phyloP scores from a whole-genome alignment of 345 rosid species.

The Erysimum cheiranthoides region DNA sequence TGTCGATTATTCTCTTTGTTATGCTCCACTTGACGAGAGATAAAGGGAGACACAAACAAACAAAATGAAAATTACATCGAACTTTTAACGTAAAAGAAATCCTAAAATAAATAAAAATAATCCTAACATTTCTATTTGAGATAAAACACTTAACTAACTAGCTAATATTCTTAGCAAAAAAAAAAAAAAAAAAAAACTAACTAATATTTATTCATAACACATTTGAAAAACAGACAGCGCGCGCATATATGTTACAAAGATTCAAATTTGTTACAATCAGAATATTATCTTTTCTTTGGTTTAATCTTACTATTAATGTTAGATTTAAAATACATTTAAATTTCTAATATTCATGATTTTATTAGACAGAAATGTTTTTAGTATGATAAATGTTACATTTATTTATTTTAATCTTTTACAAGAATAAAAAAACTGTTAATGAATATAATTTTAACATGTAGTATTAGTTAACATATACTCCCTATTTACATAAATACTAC shows the following conservation, averaged over 20 bases:
- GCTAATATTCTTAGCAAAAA: too few relatives aligned
- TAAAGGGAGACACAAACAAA: conserved; percentile 13
- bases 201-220: background rate
- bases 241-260: background rate
- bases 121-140: background rate
- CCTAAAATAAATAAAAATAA: background rate
- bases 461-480: too few relatives aligned
- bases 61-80: conserved; percentile 9
- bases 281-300: too few relatives aligned
- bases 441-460: too few relatives aligned
- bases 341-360: background rate
- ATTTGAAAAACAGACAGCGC: background rate
- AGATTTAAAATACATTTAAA: background rate
- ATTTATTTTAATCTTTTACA: too few relatives aligned
- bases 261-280: background rate
- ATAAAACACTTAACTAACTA: background rate
- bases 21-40: conserved; percentile 30
- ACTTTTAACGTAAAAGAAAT: background rate
- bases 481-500: too few relatives aligned
- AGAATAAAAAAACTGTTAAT: too few relatives aligned
- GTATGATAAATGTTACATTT: background rate
- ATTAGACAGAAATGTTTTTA: background rate
- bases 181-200: too few relatives aligned
- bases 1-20: conserved; percentile 24
- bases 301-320: background rate